Conservation (phyloP, 129 eudicot species). For the Flaveria trinervia region DNA sequence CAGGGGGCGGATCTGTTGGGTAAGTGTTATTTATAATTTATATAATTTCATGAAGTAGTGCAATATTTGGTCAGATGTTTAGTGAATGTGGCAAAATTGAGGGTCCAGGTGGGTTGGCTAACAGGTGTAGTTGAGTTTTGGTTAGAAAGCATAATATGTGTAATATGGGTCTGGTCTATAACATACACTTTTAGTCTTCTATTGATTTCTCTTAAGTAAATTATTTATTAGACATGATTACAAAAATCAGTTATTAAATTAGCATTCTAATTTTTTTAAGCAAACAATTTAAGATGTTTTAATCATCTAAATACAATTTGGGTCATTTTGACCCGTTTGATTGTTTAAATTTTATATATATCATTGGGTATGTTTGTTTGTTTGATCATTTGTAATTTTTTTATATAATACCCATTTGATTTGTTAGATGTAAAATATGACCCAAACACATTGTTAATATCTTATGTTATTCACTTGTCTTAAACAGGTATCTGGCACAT, state of each 20-base stretch:
- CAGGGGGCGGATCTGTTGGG: slow-evolving; percentile 99
- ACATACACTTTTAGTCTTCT: background rate
- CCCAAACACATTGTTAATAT: background rate
- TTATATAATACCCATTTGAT: background rate
- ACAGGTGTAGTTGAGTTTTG: background rate
- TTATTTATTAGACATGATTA: background rate
- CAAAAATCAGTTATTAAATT: background rate
- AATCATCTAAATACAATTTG: background rate
- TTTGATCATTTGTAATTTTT: no score
- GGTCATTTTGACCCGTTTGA: background rate
- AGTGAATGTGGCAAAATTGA: background rate
- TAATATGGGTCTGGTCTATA: background rate
- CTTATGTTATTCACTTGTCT: slow-evolving; percentile 5
- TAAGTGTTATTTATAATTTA: slow-evolving; percentile 36
- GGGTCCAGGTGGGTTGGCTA: background rate
- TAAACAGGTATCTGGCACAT: slow-evolving; percentile 82
- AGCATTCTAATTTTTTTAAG: background rate
- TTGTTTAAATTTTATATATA: background rate
- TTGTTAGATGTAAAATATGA: background rate
- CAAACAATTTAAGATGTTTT: background rate
- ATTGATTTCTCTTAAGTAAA: background rate
- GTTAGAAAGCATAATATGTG: background rate
- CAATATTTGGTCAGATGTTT: background rate
- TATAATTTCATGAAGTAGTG: background rate
- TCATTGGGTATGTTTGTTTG: no score